phyloP scores from a whole-genome alignment of 768 basidiomycete species.

The Rhodotorula taiwanensis region DNA sequence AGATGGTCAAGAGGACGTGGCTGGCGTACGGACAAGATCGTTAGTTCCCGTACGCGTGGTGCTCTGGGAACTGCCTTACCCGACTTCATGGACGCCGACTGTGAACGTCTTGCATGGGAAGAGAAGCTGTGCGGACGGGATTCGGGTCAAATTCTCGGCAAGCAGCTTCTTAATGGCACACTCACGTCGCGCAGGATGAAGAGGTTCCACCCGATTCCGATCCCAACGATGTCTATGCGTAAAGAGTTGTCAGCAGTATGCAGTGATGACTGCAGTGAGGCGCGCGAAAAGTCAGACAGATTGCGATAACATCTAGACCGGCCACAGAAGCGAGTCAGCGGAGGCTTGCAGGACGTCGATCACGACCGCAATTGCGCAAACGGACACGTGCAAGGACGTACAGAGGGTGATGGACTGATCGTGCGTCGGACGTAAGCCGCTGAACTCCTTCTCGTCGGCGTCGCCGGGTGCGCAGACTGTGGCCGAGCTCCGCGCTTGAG shows the following conservation, averaged over 20 bases:
- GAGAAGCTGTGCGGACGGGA: slow-evolving; percentile 14
- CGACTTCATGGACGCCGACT: slow-evolving; percentile 33
- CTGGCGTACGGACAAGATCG: too few species aligned
- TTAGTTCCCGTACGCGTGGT: too few species aligned
- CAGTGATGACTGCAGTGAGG: too few species aligned
- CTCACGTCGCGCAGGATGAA: slow-evolving; percentile 29
- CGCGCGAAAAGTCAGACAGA: slow-evolving; percentile 19
- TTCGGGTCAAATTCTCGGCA: not conserved
- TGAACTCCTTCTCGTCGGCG: slow-evolving; percentile 21
- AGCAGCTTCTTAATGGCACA: not conserved
- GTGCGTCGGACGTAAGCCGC: slow-evolving; percentile 32
- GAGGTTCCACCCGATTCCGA: slow-evolving; percentile 37
- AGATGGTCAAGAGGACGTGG: slow-evolving; percentile 29
- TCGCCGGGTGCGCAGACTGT: slow-evolving; percentile 13
- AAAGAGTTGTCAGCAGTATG: slow-evolving; percentile 5
- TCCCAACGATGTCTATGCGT: slow-evolving; percentile 21
- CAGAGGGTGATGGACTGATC: slow-evolving; percentile 30
- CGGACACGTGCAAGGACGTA: not conserved
- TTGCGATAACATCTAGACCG: slow-evolving; percentile 29
- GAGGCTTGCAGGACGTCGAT: not conserved
- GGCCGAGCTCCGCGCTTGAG: not conserved
- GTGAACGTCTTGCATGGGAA: slow-evolving; percentile 36
- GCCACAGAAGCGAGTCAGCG: not conserved
- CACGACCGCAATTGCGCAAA: too few species aligned
- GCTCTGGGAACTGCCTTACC: slow-evolving; percentile 9